Conservation (phyloP, 805 yeast species). For the Danielia reshetovae region DNA sequence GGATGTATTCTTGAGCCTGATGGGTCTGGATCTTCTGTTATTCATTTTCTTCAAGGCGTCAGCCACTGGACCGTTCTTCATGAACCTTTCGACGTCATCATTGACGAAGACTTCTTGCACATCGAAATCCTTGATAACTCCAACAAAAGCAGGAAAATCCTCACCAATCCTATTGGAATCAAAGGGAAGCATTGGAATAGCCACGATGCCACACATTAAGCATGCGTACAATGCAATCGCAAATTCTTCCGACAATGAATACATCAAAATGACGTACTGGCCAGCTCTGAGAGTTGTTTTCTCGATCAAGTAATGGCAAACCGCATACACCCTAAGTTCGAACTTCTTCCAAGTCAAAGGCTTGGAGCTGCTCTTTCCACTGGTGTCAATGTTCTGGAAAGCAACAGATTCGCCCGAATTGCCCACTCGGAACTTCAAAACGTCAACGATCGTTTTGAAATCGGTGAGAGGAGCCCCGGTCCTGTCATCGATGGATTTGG, state of each 20-base stretch:
- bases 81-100: slow-evolving; percentile 62
- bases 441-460: slow-evolving; percentile 65
- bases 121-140: slow-evolving; percentile 65
- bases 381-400: slow-evolving; percentile 43
- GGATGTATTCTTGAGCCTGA: slow-evolving; percentile 63
- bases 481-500: slow-evolving; percentile 71
- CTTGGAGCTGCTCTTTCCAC: slow-evolving; percentile 32
- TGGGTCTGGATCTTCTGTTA: slow-evolving; percentile 30
- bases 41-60: slow-evolving; percentile 51
- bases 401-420: slow-evolving; percentile 80
- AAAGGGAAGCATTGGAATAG: slow-evolving; percentile 72
- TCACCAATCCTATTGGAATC: slow-evolving; percentile 65
- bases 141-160: slow-evolving; percentile 64
- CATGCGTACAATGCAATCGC: slow-evolving; percentile 84
- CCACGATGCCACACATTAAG: slow-evolving; percentile 71
- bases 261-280: slow-evolving; percentile 73
- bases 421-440: slow-evolving; percentile 73
- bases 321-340: slow-evolving; percentile 71
- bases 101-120: slow-evolving; percentile 74
- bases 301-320: slow-evolving; percentile 63
- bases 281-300: slow-evolving; percentile 66
- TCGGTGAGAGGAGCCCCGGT: slow-evolving; percentile 71
- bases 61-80: slow-evolving; percentile 65
- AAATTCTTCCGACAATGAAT: slow-evolving; percentile 83
- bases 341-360: slow-evolving; percentile 72